Base-by-base conservation (phyloP, 371 early-diverging fungal species). In the Rhizomucor pusillus region DNA sequence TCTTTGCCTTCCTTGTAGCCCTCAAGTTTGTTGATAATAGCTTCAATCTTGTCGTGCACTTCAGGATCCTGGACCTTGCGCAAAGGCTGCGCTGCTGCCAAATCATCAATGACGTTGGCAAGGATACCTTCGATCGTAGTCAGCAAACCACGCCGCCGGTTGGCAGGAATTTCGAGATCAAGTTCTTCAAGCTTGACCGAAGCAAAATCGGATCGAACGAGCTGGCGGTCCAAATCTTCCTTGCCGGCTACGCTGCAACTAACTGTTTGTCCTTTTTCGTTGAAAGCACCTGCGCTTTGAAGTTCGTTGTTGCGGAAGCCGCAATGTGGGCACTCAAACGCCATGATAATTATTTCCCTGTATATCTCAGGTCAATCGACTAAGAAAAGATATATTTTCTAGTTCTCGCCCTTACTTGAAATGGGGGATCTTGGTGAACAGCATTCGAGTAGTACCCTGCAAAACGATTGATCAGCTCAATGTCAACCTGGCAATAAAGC, bases 261-360 rank as follows among this genome's bases (percentile, higher is more conserved):
- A 52, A 86, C 84, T 13, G 76, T 73, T 25, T 84, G 79, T n/a
- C 95, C 97, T 67, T 87, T 80, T 58, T 92, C 89, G 40, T 83
- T 82, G 29, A 94, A 77, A 23, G 85, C 79, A 43, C 90, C 87
- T 37, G 90, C 95, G 55, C 90, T 86, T 73, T 93, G 95, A 39
- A 94, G 79, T 71, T 94, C 95, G 69, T 92, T 97, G 73, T 93
- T 93, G 54, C 79, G 79, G 66, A 85, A 80, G 6, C 89, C 89
- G 69, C 97, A 97, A 77, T 94, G 93, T 39, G 89, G 86, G 66
- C 97, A 97, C 63, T 95, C 91, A 64, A 97, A 97, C 22, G 94
- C 91, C 91, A 92, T 91, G 34, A 97, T 63, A 50, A 96, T 87
- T 39, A 97, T 82, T 56, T 95, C 95, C 54, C 90, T 77, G 47